Evolutionary conservation across 805 yeast genomes (phyloP).

Genomic region (Pichia scutulata): DNA sequence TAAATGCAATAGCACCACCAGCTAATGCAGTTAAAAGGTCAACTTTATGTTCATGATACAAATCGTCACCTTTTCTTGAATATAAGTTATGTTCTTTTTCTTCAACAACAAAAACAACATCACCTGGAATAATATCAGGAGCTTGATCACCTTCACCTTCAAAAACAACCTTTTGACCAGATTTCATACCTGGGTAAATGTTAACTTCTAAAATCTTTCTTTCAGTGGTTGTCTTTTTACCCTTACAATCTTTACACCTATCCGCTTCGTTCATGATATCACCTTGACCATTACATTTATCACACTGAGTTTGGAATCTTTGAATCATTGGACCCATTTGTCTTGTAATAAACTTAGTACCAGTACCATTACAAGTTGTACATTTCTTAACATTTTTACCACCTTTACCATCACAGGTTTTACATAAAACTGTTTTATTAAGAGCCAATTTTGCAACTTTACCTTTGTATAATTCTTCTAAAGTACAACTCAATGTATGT

Average conservation of each 20-base stretch:
- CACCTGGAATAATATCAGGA: constrained; percentile 93
- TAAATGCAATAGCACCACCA: constrained; percentile 84
- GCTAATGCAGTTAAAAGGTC: constrained; percentile 92
- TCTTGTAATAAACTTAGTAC: constrained; percentile 85
- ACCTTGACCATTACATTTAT: constrained; percentile 87
- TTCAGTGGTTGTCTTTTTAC: constrained; percentile 80
- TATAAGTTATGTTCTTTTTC: constrained; percentile 82
- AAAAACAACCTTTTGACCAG: constrained; percentile 86
- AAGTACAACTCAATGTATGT: constrained; percentile 75
- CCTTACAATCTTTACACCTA: constrained; percentile 79
- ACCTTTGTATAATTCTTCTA: constrained; percentile 93
- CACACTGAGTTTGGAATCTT: constrained; percentile 94
- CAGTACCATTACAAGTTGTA: constrained; percentile 82
- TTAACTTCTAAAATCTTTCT: constrained; percentile 91
- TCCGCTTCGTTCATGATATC: constrained; percentile 80
- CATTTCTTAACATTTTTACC: constrained; percentile 91
- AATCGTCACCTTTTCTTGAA: constrained; percentile 84
- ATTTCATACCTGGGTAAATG: constrained; percentile 94
- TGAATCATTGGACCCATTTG: constrained; percentile 99
- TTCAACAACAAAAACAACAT: constrained; percentile 84
- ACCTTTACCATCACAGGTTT: constrained; percentile 88
- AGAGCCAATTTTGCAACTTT: constrained; percentile 90
- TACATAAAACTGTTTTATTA: constrained; percentile 85
- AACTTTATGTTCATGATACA: constrained; percentile 75
- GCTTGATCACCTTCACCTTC: constrained; percentile 97